phyloP scores from a whole-genome alignment of 1,284 basidiomycete genomes.

The Ceratobasidium sp. region DNA sequence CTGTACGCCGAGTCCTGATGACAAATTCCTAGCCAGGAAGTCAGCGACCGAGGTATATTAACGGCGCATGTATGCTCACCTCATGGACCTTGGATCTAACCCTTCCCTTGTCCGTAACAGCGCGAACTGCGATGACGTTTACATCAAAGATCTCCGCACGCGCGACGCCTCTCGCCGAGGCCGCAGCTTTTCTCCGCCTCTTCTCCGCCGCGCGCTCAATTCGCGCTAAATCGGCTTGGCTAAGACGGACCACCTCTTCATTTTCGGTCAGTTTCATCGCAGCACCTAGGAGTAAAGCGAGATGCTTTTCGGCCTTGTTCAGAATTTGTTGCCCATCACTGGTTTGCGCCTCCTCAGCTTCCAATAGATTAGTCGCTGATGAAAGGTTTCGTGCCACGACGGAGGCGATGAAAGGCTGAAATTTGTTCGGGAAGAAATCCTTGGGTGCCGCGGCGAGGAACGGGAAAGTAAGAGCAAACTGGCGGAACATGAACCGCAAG shows the following conservation, averaged over 20 bases:
- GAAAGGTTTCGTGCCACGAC: slow-evolving; percentile 83
- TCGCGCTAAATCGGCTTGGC: slow-evolving; percentile 82
- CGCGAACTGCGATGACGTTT: slow-evolving; percentile 89
- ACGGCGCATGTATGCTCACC: slow-evolving; percentile 62
- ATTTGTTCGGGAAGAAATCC: slow-evolving; percentile 91
- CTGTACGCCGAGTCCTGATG: slow-evolving; percentile 84
- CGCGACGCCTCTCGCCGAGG: slow-evolving; percentile 64
- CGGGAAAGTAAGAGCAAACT: slow-evolving; percentile 93
- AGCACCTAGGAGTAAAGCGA: slow-evolving; percentile 83
- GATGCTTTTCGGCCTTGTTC: slow-evolving; percentile 84
- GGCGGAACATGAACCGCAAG: slow-evolving; percentile 88
- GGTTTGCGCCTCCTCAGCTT: slow-evolving; percentile 68
- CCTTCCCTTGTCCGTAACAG: slow-evolving; percentile 83
- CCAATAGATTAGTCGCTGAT: slow-evolving; percentile 65
- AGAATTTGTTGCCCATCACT: slow-evolving; percentile 74
- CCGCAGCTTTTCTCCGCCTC: slow-evolving; percentile 60
- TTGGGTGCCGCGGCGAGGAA: slow-evolving; percentile 89
- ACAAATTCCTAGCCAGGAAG: slow-evolving; percentile 84
- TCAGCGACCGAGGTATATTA: not conserved
- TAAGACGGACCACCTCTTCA: slow-evolving; percentile 91
- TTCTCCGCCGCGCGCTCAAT: slow-evolving; percentile 77
- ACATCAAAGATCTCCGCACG: slow-evolving; percentile 80
- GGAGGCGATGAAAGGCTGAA: slow-evolving; percentile 91
- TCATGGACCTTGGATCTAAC: slow-evolving; percentile 89
- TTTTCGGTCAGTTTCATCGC: slow-evolving; percentile 84